phyloP scores from a whole-genome alignment of 2,329 filamentous ascomycete species.

The Uncinocarpus reesii region DNA sequence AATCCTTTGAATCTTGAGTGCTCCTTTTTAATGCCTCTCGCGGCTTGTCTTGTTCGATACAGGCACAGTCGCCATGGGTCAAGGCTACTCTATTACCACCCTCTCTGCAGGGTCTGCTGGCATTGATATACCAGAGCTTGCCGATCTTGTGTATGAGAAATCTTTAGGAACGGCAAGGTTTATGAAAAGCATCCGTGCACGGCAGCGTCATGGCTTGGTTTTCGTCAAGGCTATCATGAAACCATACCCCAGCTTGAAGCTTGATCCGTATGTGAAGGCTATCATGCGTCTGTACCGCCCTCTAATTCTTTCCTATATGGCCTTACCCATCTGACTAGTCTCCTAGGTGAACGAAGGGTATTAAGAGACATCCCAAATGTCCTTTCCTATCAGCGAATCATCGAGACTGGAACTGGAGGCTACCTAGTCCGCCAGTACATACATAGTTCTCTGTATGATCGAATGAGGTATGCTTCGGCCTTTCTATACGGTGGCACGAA shows the following conservation, averaged over 20 bases:
- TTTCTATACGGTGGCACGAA: background rate
- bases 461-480: constrained; percentile 49
- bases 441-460: constrained; percentile 93
- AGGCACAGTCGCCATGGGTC: constrained; percentile 59
- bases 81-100: constrained; percentile 88
- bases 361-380: constrained; percentile 82
- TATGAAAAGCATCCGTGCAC: constrained; percentile 89
- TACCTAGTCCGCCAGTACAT: constrained; percentile 92
- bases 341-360: constrained; percentile 62
- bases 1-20: background rate
- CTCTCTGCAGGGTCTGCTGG: constrained; percentile 84
- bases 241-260: constrained; percentile 69
- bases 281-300: constrained; percentile 55
- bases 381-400: constrained; percentile 74
- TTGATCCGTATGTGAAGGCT: constrained; percentile 66
- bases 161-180: constrained; percentile 85
- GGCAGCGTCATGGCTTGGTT: constrained; percentile 80
- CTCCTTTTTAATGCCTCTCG: background rate
- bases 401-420: constrained; percentile 84
- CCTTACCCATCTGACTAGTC: background rate
- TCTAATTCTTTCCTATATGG: constrained; percentile 18
- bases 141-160: constrained; percentile 83
- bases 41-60: background rate
- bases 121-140: constrained; percentile 86
- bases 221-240: constrained; percentile 94